Base-by-base conservation (phyloP, 768 basidiomycete genomes). In the Mycena olivaceomarginata region DNA sequence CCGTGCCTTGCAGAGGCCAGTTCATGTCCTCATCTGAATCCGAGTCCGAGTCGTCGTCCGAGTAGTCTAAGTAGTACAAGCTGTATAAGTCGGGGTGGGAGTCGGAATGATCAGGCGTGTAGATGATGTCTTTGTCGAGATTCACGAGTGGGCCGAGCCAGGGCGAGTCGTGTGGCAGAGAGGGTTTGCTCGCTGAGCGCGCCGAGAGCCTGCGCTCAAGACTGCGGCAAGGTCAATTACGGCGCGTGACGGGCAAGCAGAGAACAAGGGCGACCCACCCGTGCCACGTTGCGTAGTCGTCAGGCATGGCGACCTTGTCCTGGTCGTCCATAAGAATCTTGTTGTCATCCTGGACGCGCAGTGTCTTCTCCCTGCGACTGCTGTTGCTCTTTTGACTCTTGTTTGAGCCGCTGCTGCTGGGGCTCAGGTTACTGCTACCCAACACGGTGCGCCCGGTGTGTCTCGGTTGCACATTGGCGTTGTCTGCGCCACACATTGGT, bases 271-370 rank as follows among this genome's bases (percentile, higher is more conserved):
- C 46, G n/a, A 72, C 70, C 22, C 59, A 77, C 70, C 75, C 75
- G 57, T 77, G 75, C 75, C 75, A 77, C 46, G 75, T 68, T 70
- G 65, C 48, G 46, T 31, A 59, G 43, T 48, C 69, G 22, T 51
- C 70, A 4, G 11, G 16, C 46, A 20, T 57, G 57, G 5, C 48
- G 15, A 51, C 39, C 60, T 56, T 62, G 53, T 76, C 74, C 67
- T 79, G 73, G 43, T 72, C 71, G 53, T 76, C 78, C 67, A 79
- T 73, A 11, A 79, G 70, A 39, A 79, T 69, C 74, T 72, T 75
- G 67, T 73, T 71, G 53, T 73, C 60, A 1, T 66, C 67, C 5
- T 70, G 69, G n/a, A 57, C 15, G 31, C 25, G 65, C 18, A 57
- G 11, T 37, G 8, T 39, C 68, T 59, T 56, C 18, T 62, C 64